Evolutionary conservation across 2,329 filamentous ascomycete genomes (phyloP), one percentile per base, ranked within the genome.

Genomic region (Verticillium longisporum): DNA sequence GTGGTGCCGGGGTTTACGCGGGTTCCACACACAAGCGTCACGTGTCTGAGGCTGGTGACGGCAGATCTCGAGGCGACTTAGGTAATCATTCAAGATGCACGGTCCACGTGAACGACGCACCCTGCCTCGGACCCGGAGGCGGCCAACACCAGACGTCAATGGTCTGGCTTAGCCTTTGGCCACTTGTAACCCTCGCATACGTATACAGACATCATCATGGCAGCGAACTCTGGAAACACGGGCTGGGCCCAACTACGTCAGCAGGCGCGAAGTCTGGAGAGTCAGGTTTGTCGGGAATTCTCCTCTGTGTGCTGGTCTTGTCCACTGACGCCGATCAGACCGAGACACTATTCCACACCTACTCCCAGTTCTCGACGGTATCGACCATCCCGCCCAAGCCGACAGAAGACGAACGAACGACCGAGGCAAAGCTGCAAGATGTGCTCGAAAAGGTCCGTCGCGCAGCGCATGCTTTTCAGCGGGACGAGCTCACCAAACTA

Each of bases 181-280:
- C 31, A 63, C 56, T 56, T 38, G 38, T 31, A 61, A 31, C 14
- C 53, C 32, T 31, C 55, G 60, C 34, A 61, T 60, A 59, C 32
- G 56, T 55, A 33, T 33, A 7, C 54, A 11, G 13, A 57, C 56
- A 57, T 50, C 55, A 71, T 58, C 65, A 87, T 86, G 83, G 77
- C 82, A 65, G 72, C 80, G 66, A 75, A 79, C 62, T 77, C 80
- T 55, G 78, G 83, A 65, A 86, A 77, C 65, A 81, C 84, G 65
- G 88, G 92, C 78, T 99, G 95, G 95, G 88, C 92, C 71, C 92
- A 97, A 78, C 83, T 98, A 68, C 90, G 95, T 69, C 92, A 97
- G 74, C 94, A 98, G 77, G 91, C 92, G 64, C 85, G 95, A 69
- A 86, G 88, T 55, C 81, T 97, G 64, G 95, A 99, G 76, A 91